phyloP scores from a whole-genome alignment of 139 green algal species.

The Ulvella scutata region DNA sequence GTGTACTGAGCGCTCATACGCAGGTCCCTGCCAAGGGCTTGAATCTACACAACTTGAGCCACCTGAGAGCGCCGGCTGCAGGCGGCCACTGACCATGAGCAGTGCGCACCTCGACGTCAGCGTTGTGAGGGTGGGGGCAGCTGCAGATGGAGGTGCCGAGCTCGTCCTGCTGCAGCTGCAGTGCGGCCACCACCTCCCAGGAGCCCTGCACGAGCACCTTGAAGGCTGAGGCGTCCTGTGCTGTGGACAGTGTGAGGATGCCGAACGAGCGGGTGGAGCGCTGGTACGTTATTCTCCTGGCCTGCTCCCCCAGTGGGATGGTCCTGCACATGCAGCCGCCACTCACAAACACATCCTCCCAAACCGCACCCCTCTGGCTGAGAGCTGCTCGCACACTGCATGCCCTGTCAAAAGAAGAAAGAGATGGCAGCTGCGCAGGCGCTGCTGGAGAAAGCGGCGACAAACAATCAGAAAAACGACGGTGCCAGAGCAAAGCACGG shows the following conservation, averaged over 20 bases:
- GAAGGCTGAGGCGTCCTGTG: constrained; percentile 10
- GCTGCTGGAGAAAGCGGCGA: too few relatives aligned
- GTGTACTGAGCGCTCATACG: too few relatives aligned
- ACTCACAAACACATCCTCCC: too few relatives aligned
- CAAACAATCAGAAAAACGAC: too few relatives aligned
- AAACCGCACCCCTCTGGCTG: too few relatives aligned
- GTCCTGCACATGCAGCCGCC: constrained; percentile 9
- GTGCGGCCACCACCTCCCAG: not conserved
- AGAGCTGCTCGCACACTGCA: too few relatives aligned
- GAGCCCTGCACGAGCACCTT: not conserved
- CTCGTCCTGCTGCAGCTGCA: constrained; percentile 57
- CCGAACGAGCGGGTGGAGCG: constrained; percentile 26
- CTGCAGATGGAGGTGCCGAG: not conserved
- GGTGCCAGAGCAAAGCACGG: too few relatives aligned
- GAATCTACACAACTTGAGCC: too few relatives aligned
- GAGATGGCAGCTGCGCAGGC: too few relatives aligned
- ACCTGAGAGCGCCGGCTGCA: not conserved
- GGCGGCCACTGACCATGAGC: not conserved
- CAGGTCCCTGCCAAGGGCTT: too few relatives aligned
- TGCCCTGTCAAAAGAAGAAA: too few relatives aligned
- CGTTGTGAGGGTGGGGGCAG: not conserved
- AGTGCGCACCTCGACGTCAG: not conserved
- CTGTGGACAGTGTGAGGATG: constrained; percentile 15
- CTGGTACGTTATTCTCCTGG: constrained; percentile 78
- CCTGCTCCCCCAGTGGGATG: constrained; percentile 78